Conservation (phyloP, 1,284 basidiomycete species). For the Ganoderma multipileum region DNA sequence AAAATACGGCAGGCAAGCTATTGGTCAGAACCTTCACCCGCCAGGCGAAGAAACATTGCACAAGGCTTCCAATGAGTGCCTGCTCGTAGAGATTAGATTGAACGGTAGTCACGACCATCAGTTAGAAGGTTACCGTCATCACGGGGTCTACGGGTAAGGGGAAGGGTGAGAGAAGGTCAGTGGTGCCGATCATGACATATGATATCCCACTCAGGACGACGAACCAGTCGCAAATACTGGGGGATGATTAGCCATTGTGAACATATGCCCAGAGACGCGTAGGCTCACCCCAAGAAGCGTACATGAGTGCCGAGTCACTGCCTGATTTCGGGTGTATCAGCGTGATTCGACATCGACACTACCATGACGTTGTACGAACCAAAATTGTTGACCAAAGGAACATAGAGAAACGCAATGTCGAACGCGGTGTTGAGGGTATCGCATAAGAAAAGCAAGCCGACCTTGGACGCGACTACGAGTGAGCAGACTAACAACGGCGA, state of each 20-base stretch:
- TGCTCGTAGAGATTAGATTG: constrained; percentile 21
- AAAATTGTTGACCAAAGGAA: constrained; percentile 45
- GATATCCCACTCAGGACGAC: neutral
- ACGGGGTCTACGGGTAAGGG: constrained; percentile 37
- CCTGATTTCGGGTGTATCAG: constrained; percentile 23
- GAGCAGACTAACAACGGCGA: neutral
- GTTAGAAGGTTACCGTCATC: constrained; percentile 38
- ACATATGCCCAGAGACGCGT: neutral
- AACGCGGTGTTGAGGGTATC: constrained; percentile 49
- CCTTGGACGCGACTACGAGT: constrained; percentile 34
- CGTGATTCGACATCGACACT: too few species aligned
- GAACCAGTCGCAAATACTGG: constrained; percentile 44
- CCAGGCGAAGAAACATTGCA: constrained; percentile 53
- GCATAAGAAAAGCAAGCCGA: constrained; percentile 43
- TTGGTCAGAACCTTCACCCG: constrained; percentile 47
- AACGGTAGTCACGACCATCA: neutral
- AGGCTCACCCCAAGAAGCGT: constrained; percentile 42
- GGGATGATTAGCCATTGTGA: neutral
- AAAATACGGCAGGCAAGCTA: constrained; percentile 36
- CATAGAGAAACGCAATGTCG: constrained; percentile 47
- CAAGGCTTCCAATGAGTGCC: constrained; percentile 47
- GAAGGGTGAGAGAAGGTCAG: neutral
- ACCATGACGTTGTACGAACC: constrained; percentile 39
- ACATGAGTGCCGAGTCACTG: constrained; percentile 34
- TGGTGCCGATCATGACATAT: neutral